Base-by-base conservation (phyloP, 1,284 basidiomycete species). In the Xerocomus minutiporus region DNA sequence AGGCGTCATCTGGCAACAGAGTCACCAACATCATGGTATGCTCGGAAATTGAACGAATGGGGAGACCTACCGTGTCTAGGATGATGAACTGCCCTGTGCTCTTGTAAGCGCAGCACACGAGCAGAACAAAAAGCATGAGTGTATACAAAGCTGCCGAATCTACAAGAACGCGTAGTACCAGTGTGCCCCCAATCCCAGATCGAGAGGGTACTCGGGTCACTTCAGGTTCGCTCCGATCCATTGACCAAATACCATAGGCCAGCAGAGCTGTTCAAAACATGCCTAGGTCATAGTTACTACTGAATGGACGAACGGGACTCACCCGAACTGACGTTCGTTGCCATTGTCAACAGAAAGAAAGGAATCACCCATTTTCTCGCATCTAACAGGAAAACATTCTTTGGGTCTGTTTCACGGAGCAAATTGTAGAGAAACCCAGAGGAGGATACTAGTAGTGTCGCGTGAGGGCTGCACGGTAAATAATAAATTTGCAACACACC, bases 361-460 rank as follows among this genome's bases (percentile, higher is more conserved):
- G 42, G 15, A 32, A 56, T 20, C 11, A 49, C 61, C 70, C 70
- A 71, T 40, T 51, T 50, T 0, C 61, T 62, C 0, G 60, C 58
- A 45, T 63, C 54, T 5, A 44, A 29, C 20, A 59, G 55, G 46
- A 65, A 65, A 35, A 65, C 51, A 29, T 64, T 57, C 8, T 55
- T 51, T 4, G 59, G 29, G 4, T 48, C 17, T 1, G 40, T 56
- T 29, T 20, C 54, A 11, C 38, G 47, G 1, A 34, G 38, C 3
- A 49, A 34, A 5, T 28, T 41, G 29, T 62, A 55, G 23, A 64
- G 47, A 11, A 57, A 43, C 20, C 31, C 39, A 9, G 50, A 38
- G 3, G 57, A 66, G 3, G 46, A 55, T 13, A 34, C 63, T 64
- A 13, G 32, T 32, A 29, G 42, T 8, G 2, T 3, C 46, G 1